Evolutionary conservation across 768 basidiomycete genomes (phyloP), one percentile per base, ranked within the genome.

Genomic region (Pisolithus albus): DNA sequence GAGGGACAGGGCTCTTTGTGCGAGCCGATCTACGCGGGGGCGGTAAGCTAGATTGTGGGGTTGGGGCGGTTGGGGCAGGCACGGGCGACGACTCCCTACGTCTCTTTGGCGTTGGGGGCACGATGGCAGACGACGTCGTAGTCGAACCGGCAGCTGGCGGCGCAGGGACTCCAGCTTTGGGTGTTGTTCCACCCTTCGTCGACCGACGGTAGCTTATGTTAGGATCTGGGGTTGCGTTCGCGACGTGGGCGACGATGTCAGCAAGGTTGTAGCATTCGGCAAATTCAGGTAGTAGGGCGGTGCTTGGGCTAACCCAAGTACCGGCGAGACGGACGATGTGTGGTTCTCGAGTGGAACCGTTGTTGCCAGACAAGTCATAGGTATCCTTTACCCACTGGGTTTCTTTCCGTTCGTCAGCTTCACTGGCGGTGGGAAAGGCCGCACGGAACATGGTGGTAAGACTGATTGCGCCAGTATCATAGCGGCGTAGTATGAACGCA

Each of bases 361-460:
- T 95, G 61, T 88, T 86, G 19, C 86, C 85, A 3, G 77, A 55
- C 51, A 84, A 78, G 64, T 95, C 89, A 69, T 79, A 88, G 59
- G 72, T 78, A 18, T 84, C 81, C 62, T 86, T 88, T 53, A 93
- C 84, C 89, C 90, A 95, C 39, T 80, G 76, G 39, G 87, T 75
- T 67, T 96, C 93, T 11, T 70, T 71, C 65, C 80, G 84, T 68
- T 97, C 93, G 16, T 86, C 82, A 45, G 76, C 72, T 1, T 92
- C 89, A 40, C 74, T 72, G 4, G 92, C 88, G 37, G 76, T 80
- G 9, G 93, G 93, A 67, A 92, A 97, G 0, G 92, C 92, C 7
- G 92, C 92, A 52, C 92, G 88, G 72, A 89, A 95, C 92, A 97
- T 95, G 51, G 93, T 95, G 9, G 93, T 95, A 9, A 93, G 79